Evolutionary conservation across 768 basidiomycete genomes (phyloP).

Genomic region (Leccinum arenicola): DNA sequence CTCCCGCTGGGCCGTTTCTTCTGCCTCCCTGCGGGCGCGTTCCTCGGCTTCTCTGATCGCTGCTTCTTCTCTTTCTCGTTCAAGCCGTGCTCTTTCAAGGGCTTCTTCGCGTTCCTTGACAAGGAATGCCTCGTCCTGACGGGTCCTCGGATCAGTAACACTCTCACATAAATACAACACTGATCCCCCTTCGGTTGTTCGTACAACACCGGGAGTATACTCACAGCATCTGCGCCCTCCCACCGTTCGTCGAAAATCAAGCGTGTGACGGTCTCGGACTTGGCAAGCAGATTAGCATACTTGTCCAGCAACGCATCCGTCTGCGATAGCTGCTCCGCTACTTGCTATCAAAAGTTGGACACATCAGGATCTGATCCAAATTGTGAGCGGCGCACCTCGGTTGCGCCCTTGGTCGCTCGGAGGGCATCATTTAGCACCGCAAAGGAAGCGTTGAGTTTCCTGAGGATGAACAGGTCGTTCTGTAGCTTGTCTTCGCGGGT

Average conservation of each 20-base stretch:
- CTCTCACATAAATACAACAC: background rate
- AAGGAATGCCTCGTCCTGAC: slow-evolving; percentile 59
- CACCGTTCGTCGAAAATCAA: slow-evolving; percentile 76
- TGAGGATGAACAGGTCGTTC: slow-evolving; percentile 68
- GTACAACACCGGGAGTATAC: slow-evolving; percentile 19
- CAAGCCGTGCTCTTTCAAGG: slow-evolving; percentile 26
- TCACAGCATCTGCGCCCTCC: slow-evolving; percentile 70
- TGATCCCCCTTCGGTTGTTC: background rate
- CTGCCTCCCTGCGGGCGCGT: slow-evolving; percentile 28
- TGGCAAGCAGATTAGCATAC: slow-evolving; percentile 66
- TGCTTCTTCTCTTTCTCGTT: slow-evolving; percentile 34
- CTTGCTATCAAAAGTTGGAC: slow-evolving; percentile 41
- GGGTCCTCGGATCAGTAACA: background rate
- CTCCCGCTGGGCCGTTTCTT: slow-evolving; percentile 38
- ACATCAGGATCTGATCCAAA: background rate
- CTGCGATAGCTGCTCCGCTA: slow-evolving; percentile 63
- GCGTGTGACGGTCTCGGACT: slow-evolving; percentile 64
- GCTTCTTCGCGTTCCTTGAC: slow-evolving; percentile 41
- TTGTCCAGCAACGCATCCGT: slow-evolving; percentile 74
- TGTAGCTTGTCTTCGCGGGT: slow-evolving; percentile 71
- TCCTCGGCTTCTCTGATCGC: slow-evolving; percentile 43
- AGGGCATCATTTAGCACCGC: slow-evolving; percentile 67
- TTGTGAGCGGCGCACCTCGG: slow-evolving; percentile 49
- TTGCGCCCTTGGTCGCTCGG: slow-evolving; percentile 59
- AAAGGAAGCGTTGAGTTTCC: slow-evolving; percentile 70